Conservation (phyloP, 768 basidiomycete genomes). For the Lentinula aciculospora region DNA sequence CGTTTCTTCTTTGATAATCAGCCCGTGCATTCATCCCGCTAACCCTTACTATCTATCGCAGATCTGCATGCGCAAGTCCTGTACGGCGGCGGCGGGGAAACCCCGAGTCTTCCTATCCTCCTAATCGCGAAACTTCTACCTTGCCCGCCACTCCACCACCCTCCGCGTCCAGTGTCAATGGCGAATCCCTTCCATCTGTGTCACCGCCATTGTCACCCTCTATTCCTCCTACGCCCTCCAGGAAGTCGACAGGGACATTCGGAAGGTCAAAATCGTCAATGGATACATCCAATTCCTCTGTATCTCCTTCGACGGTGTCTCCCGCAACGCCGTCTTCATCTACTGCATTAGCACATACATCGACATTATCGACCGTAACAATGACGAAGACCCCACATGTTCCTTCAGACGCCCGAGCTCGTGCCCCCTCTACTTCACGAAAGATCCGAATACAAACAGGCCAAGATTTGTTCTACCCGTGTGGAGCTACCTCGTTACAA, state of each 20-base stretch:
- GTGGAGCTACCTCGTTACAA: conserved; percentile 39
- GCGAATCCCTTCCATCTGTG: not conserved
- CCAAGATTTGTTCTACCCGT: conserved; percentile 34
- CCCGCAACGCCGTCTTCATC: not conserved
- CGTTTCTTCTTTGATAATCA: no score
- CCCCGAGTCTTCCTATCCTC: not conserved
- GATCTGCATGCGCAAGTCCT: conserved; percentile 16
- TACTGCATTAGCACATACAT: not conserved
- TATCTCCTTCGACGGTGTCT: not conserved
- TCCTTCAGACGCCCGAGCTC: not conserved
- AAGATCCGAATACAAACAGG: not conserved
- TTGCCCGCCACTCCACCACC: not conserved
- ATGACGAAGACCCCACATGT: not conserved
- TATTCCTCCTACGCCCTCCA: not conserved
- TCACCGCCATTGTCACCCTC: not conserved
- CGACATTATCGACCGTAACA: not conserved
- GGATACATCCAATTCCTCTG: not conserved
- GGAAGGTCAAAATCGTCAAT: not conserved
- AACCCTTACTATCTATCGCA: not conserved
- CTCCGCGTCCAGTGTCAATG: not conserved
- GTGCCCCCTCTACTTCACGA: not conserved
- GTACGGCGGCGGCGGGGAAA: conserved; percentile 6
- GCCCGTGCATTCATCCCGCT: no score
- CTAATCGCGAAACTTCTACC: not conserved
- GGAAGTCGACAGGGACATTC: not conserved